These are phyloP conservation scores for Echites panduratus DNA, from an alignment of 257 asterid genomes.

Conservation along the genomic window DNA sequence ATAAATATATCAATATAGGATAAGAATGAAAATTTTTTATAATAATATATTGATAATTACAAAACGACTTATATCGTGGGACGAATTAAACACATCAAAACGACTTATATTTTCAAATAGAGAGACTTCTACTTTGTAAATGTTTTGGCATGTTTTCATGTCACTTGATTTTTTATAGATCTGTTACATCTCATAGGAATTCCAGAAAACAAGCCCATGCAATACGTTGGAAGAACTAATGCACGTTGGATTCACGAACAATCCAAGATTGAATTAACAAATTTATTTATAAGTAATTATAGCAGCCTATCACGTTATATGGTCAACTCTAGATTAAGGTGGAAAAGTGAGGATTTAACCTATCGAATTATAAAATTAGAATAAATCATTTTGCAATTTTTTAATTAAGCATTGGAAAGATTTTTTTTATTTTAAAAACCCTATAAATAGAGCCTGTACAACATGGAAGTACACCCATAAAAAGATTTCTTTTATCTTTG, in stretches of 20 bases:
- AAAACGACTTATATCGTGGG: too few species aligned
- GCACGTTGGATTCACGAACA: too few species aligned
- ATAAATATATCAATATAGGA: too few species aligned
- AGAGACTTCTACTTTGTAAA: too few species aligned
- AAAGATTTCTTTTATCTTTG: slow-evolving; percentile 9
- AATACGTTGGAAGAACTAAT: neutral
- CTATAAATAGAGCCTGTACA: slow-evolving; percentile 4
- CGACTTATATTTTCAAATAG: too few species aligned
- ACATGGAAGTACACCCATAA: slow-evolving; percentile 10
- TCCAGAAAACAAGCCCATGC: neutral
- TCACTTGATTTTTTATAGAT: too few species aligned
- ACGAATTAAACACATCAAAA: too few species aligned
- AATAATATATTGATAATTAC: too few species aligned
- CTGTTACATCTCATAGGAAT: too few species aligned
- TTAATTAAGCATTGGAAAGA: neutral
- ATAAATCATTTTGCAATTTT: neutral
- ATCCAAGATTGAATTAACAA: neutral
- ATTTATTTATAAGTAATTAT: neutral
- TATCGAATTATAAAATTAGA: neutral
- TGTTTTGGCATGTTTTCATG: too few species aligned
- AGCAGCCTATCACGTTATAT: neutral
- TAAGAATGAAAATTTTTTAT: too few species aligned
- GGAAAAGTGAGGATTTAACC: neutral
- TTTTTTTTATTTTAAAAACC: too few species aligned
- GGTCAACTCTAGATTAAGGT: neutral